Percentiles rank a stretch among this genome's conserved stretches.
Conservation (phyloP, 495 filamentous ascomycete species). For the Cryomyces minteri region DNA sequence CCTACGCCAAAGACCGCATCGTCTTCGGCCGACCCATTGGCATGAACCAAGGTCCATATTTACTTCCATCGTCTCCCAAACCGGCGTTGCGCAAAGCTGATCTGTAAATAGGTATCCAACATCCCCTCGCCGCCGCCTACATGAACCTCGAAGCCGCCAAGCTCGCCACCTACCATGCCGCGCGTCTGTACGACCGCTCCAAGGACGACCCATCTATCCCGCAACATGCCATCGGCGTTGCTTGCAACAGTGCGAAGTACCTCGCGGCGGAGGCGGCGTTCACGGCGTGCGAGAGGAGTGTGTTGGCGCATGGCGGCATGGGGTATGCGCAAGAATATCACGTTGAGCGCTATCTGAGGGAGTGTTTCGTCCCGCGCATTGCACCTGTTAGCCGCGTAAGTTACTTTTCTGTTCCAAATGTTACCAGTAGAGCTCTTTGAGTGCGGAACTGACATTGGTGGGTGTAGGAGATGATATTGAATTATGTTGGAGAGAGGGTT, state of each 20-base stretch:
- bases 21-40: constrained; percentile 59
- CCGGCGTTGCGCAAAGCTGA: too few relatives aligned
- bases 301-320: constrained; percentile 52
- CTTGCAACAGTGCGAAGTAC: constrained; percentile 61
- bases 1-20: constrained; percentile 47
- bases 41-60: constrained; percentile 36
- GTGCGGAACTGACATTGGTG: neutral
- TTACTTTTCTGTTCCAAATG: neutral
- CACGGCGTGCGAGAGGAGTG: constrained; percentile 40
- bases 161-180: constrained; percentile 59
- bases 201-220: constrained; percentile 32
- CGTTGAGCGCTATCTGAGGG: constrained; percentile 58
- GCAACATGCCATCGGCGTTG: constrained; percentile 47
- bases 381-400: constrained; percentile 47
- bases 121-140: constrained; percentile 54
- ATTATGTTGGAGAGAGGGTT: constrained; percentile 59
- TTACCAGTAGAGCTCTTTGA: neutral
- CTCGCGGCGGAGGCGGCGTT: constrained; percentile 65
- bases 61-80: too few relatives aligned
- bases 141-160: constrained; percentile 72
- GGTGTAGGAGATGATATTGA: constrained; percentile 54
- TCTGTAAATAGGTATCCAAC: constrained; percentile 29
- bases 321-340: constrained; percentile 65
- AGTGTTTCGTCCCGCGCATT: constrained; percentile 57
- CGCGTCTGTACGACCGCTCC: constrained; percentile 47